Evolutionary conservation across 345 rosid genomes (phyloP).

Genomic region (Pseudoturritis turrita): DNA sequence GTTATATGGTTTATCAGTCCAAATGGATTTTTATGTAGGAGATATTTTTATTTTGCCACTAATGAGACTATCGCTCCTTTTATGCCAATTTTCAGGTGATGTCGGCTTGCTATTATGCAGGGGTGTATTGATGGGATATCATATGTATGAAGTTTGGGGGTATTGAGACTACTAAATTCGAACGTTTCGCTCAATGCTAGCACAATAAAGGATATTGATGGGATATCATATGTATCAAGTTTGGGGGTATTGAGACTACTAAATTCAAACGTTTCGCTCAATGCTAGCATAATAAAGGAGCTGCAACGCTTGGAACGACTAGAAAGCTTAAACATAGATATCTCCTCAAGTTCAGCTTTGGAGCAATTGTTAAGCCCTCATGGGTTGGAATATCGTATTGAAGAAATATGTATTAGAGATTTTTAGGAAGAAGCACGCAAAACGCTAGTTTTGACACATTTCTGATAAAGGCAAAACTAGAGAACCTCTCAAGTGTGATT

Average conservation of each 20-base stretch:
- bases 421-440: background rate
- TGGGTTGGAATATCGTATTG: background rate
- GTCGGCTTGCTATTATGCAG: too few relatives aligned
- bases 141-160: too few relatives aligned
- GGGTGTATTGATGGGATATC: background rate
- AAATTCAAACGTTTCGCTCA: background rate
- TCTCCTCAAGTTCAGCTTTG: background rate
- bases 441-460: background rate
- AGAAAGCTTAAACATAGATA: background rate
- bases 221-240: background rate
- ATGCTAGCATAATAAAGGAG: background rate
- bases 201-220: background rate
- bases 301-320: background rate
- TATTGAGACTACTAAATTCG: too few relatives aligned
- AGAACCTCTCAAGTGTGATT: too few relatives aligned
- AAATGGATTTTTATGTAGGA: too few relatives aligned
- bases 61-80: too few relatives aligned
- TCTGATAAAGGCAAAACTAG: background rate
- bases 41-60: too few relatives aligned
- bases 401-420: background rate
- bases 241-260: background rate
- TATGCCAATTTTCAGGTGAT: too few relatives aligned
- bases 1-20: too few relatives aligned
- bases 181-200: too few relatives aligned
- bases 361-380: background rate